These are phyloP conservation scores for Astrothelium subdiscretum DNA, from an alignment of 495 filamentous ascomycete species.

Conservation along the genomic window DNA sequence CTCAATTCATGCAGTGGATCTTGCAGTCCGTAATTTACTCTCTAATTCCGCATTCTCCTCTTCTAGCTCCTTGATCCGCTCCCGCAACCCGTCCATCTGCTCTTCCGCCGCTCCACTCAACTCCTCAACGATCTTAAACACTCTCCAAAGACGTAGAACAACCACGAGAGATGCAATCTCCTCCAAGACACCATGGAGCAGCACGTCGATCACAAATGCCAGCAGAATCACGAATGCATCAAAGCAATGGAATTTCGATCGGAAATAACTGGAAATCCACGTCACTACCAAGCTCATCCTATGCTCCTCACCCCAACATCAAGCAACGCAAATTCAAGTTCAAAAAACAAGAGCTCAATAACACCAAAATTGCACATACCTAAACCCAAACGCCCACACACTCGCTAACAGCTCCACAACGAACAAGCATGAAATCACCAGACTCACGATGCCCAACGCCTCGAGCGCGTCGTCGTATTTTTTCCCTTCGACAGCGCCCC, in stretches of 20 bases:
- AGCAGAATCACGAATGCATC: constrained; percentile 51
- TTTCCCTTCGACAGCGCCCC: constrained; percentile 20
- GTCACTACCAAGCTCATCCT: no score
- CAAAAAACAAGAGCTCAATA: constrained; percentile 5
- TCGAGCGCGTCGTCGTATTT: constrained; percentile 28
- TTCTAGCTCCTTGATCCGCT: constrained; percentile 11
- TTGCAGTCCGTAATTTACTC: constrained; percentile 2
- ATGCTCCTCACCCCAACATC: neutral
- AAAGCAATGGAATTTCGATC: constrained; percentile 49
- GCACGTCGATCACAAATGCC: constrained; percentile 47
- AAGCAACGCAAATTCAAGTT: no score
- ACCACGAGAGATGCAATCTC: constrained; percentile 53
- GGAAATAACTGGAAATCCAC: constrained; percentile 59
- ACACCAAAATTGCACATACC: constrained; percentile 27
- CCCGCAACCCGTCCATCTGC: constrained; percentile 13
- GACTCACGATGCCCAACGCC: constrained; percentile 32
- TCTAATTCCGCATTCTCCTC: constrained; percentile 12
- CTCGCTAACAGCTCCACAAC: constrained; percentile 45
- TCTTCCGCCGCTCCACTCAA: constrained; percentile 15
- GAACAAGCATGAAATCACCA: constrained; percentile 50
- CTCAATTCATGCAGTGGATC: neutral
- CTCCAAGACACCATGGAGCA: constrained; percentile 44
- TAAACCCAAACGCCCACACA: constrained; percentile 43
- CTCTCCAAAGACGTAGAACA: constrained; percentile 52
- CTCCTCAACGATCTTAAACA: constrained; percentile 40